phyloP scores from a whole-genome alignment of 2,329 filamentous ascomycete species.

The Alternaria sp. region DNA sequence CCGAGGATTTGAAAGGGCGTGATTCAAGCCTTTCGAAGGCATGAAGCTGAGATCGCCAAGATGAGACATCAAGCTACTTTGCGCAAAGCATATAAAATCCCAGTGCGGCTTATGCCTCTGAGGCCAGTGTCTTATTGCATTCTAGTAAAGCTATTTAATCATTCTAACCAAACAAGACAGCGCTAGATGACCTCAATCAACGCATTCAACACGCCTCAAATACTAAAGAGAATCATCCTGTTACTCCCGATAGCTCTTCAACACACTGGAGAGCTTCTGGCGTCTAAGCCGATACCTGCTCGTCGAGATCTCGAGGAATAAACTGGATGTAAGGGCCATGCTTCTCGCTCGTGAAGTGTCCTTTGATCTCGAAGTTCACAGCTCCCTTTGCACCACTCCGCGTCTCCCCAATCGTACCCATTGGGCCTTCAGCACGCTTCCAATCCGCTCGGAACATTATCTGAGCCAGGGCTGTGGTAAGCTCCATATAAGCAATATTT shows the following conservation, averaged over 20 bases:
- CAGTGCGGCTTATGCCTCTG: not conserved
- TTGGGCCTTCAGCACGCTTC: not conserved
- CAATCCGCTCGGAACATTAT: conserved; percentile 8
- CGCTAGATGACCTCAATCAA: not conserved
- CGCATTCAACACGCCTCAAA: not conserved
- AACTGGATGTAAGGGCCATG: conserved; percentile 5
- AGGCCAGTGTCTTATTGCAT: not conserved
- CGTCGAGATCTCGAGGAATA: not conserved
- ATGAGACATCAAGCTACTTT: not conserved
- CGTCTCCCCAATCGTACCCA: conserved; percentile 1
- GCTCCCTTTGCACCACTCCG: not conserved
- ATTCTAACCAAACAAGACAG: not conserved
- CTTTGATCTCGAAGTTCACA: conserved; percentile 4
- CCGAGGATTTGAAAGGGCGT: not conserved
- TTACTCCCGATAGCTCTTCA: not conserved
- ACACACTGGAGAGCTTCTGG: not conserved
- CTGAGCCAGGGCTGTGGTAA: conserved; percentile 1
- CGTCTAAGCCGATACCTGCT: not conserved
- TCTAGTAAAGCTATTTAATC: not conserved
- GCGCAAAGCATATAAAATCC: not conserved
- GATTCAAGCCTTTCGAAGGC: not conserved
- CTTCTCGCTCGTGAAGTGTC: conserved; percentile 5
- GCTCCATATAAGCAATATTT: conserved; percentile 12
- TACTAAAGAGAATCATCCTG: not conserved
- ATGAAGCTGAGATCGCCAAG: not conserved